Evolutionary conservation across 2,329 filamentous ascomycete genomes (phyloP).

Genomic region (Gremmenia infestans): DNA sequence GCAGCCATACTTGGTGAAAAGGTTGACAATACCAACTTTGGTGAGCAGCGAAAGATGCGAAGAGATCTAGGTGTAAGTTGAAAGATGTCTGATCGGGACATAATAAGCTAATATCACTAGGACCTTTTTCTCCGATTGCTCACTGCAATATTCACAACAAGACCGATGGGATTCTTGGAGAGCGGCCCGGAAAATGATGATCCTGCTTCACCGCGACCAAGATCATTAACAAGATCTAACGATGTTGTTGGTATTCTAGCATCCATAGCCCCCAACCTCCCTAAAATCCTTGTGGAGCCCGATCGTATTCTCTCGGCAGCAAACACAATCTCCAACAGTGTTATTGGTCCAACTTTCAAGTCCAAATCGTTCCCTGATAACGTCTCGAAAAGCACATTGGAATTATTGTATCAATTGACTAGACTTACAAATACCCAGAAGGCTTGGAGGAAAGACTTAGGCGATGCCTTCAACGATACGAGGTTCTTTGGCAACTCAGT

Average conservation of each 20-base stretch:
- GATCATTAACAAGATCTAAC: constrained; percentile 47
- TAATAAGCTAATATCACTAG: constrained; percentile 41
- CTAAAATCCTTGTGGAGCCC: constrained; percentile 76
- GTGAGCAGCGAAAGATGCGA: constrained; percentile 88
- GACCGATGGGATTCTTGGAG: constrained; percentile 68
- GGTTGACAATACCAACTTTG: constrained; percentile 96
- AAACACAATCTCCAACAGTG: constrained; percentile 73
- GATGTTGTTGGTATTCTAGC: constrained; percentile 78
- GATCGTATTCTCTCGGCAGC: constrained; percentile 79
- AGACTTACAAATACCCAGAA: constrained; percentile 78
- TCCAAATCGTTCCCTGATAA: constrained; percentile 85
- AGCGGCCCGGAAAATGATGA: constrained; percentile 43
- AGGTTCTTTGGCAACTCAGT: constrained; percentile 74
- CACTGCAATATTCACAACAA: constrained; percentile 89
- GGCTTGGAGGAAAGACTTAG: constrained; percentile 86
- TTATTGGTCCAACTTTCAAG: constrained; percentile 76
- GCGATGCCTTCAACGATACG: constrained; percentile 85
- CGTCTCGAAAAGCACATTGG: constrained; percentile 65
- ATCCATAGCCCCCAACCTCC: constrained; percentile 71
- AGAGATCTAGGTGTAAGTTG: constrained; percentile 74
- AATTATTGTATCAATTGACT: constrained; percentile 70
- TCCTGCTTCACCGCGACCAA: constrained; percentile 27
- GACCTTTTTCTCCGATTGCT: constrained; percentile 85
- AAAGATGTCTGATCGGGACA: background rate
- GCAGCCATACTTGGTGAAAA: constrained; percentile 87